A percentile compares a stretch with the other conserved stretches of the same genome.
phyloP scores from a whole-genome alignment of 2,329 filamentous ascomycete species.

The Colletotrichum neosansevieriae region DNA sequence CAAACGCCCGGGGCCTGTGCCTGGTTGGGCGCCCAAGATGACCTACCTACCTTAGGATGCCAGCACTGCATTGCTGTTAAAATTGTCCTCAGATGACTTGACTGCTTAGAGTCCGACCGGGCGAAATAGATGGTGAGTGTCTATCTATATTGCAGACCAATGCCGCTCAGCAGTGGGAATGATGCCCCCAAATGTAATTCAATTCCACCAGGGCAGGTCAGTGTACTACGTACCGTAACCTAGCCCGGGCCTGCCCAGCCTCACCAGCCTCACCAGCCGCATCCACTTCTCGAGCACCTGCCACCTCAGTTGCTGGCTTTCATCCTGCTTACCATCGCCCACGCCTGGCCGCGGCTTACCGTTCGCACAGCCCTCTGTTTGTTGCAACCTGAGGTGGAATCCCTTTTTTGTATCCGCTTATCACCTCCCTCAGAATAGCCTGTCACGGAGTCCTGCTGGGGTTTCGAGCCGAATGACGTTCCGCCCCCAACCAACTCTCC shows the following conservation, averaged over 20 bases:
- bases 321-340: slow-evolving; percentile 6
- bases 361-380: slow-evolving; percentile 30
- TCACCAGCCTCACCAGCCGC: slow-evolving; percentile 4
- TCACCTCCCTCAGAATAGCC: not conserved
- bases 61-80: too few relatives aligned
- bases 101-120: not conserved
- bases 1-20: not conserved
- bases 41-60: too few relatives aligned
- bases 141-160: too few relatives aligned
- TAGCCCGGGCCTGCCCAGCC: not conserved
- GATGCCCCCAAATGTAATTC: too few relatives aligned
- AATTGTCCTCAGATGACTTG: too few relatives aligned
- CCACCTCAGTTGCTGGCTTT: slow-evolving; percentile 13
- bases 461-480: slow-evolving; percentile 28
- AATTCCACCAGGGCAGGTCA: too few relatives aligned
- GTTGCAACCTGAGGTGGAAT: not conserved
- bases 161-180: too few relatives aligned
- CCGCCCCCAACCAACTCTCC: slow-evolving; percentile 32
- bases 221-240: too few relatives aligned
- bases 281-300: slow-evolving; percentile 25
- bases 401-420: not conserved
- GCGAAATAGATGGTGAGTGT: too few relatives aligned
- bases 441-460: slow-evolving; percentile 7
- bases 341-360: slow-evolving; percentile 28
- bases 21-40: too few relatives aligned